Base-by-base conservation (phyloP, 352 stramenopile species). In the Pelagophyceae sp. region DNA sequence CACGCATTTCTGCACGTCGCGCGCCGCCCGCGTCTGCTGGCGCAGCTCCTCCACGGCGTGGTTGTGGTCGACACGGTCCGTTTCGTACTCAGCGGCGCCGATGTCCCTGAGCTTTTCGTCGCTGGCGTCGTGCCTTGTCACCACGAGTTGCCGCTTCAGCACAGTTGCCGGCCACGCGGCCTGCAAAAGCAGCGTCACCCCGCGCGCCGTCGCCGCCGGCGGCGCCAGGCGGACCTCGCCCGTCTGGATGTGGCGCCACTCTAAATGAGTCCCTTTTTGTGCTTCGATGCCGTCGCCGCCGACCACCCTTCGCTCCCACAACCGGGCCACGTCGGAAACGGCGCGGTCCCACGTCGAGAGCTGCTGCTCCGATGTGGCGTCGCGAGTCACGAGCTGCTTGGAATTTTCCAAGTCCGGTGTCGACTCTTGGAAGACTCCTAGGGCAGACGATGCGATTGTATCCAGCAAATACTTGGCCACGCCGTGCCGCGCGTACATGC, bases 1-100 rank as follows among this genome's bases (percentile, higher is more conserved):
- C 35, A 17, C 20, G 20, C 19, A 11, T 37, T 0, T 27, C 67
- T 74, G 67, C 2, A 74, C 3, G 2, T 29, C 15, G 11, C 1
- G 51, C 35, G 67, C 67, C 23, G 2, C 33, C 38, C 2, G 1
- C 35, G 51, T 33, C 67, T 58, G 25, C 6, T 54, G 11, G 17
- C 37, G 11, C n/a, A 74, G n/a, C 25, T 35, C 5, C 2, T 2
- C 67, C 1, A 74, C 37, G 5, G 51, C 35, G 2, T 2, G 20
- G 20, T 58, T 31, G 23, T 35, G n/a, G 23, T 74, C 15, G 6
- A 23, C 29, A 23, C 33, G 67, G 15, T 74, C 67, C 2, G 1
- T 23, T 1, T 58, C 67, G 67, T 74, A 74, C 38, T 74, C 67
- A 3, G 33, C 67, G 15, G 67, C 33, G 35, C 67, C 67, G 11